Conservation (phyloP, 192 early-diverging fungal species). For the Linderina pennispora region DNA sequence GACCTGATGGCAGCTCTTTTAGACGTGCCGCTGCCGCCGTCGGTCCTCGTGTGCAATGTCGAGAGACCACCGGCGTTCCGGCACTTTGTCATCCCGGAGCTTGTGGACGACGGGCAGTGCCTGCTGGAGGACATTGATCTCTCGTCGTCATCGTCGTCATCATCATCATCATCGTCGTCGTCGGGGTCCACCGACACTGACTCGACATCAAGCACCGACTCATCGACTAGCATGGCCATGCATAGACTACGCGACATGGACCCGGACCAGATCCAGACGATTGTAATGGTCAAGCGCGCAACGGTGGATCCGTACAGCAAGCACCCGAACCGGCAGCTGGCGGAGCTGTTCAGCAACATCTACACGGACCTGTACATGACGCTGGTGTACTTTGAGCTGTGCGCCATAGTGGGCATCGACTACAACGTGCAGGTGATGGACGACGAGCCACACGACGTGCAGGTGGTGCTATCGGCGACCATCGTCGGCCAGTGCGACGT, state of each 20-base stretch:
- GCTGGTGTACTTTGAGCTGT: conserved; percentile 56
- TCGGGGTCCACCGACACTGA: not conserved
- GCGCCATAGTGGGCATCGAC: conserved; percentile 57
- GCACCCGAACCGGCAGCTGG: conserved; percentile 70
- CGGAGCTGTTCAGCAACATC: conserved; percentile 55
- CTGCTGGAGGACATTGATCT: too few relatives aligned
- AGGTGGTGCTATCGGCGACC: conserved; percentile 54
- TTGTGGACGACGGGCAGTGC: not conserved
- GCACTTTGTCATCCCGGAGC: conserved; percentile 1
- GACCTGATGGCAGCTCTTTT: conserved; percentile 57
- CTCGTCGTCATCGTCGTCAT: conserved; percentile 12
- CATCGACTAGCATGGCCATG: conserved; percentile 3
- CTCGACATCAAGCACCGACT: conserved; percentile 2
- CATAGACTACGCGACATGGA: conserved; percentile 32
- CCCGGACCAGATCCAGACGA: conserved; percentile 41
- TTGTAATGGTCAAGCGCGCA: conserved; percentile 58
- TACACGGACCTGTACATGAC: conserved; percentile 62
- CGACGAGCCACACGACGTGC: conserved; percentile 51
- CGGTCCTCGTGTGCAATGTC: conserved; percentile 57
- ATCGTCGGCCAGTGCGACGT: conserved; percentile 16
- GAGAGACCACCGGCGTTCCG: conserved; percentile 12
- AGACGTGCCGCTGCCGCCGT: conserved; percentile 52
- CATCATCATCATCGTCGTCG: conserved; percentile 7
- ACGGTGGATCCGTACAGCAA: conserved; percentile 51
- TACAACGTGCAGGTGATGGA: conserved; percentile 10